phyloP scores from a whole-genome alignment of 106 monocot genomes.

The Cymbidium sinense region DNA sequence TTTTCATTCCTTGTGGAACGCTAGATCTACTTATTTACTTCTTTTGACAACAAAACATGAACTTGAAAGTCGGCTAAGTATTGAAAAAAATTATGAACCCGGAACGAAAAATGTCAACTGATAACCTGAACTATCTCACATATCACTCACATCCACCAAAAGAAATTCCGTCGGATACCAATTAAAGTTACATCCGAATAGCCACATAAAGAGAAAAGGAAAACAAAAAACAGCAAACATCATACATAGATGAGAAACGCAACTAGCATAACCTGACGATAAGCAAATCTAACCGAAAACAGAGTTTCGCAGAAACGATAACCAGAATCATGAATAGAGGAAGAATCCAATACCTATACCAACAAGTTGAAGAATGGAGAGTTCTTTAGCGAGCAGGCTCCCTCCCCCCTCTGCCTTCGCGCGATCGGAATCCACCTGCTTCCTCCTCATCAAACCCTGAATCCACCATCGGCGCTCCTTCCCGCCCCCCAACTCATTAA shows the following conservation, averaged over 20 bases:
- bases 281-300: not conserved
- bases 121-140: not conserved
- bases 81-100: not conserved
- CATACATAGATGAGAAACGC: not conserved
- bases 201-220: no score
- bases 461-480: slow-evolving; percentile 26
- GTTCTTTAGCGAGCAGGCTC: slow-evolving; percentile 60
- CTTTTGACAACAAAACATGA: not conserved
- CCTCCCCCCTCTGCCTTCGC: slow-evolving; percentile 17
- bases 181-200: not conserved
- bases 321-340: not conserved
- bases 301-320: not conserved
- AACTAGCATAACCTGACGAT: not conserved
- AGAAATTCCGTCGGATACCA: not conserved
- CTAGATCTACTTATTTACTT: not conserved
- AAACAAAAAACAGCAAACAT: no score
- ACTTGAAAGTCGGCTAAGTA: not conserved
- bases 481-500: slow-evolving; percentile 10
- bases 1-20: not conserved
- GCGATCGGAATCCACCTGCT: slow-evolving; percentile 85
- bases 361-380: slow-evolving; percentile 65
- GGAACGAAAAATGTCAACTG: not conserved
- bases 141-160: not conserved
- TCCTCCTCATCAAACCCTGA: slow-evolving; percentile 56
- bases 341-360: slow-evolving; percentile 61